Evolutionary conservation across 768 basidiomycete species (phyloP), one percentile per base, ranked within the genome.

Genomic region (Serendipita sp.): DNA sequence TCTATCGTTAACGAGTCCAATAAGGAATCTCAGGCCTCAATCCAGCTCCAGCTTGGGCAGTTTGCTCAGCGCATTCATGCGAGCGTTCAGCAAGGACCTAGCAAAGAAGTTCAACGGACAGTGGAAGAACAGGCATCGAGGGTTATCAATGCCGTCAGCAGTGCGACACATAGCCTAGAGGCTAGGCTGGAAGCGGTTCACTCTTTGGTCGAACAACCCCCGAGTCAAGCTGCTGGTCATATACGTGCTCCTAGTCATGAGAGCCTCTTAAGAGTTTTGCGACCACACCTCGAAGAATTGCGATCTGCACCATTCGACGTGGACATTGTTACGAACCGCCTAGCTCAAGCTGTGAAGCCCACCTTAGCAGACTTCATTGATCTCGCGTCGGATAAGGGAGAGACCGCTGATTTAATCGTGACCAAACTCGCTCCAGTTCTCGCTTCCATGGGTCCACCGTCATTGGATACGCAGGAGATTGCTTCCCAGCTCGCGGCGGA

Each of bases 291-390:
- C n/a, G 73, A 76, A 2, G 77, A 84, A 0, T 71, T 86, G 23
- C 84, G 81, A 32, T 76, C 80, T 32, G 88, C 88, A 63, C 77
- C 83, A 11, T 78, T 92, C 56, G 89, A 92, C 70, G 89, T 91
- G 69, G 87, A 90, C 41, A 78, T 80, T 68, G 76, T 92, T 65
- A 92, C 90, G 1, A 78, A 76, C 51, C 83, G 83, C 69, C 81
- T 92, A 15, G 80, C 86, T 28, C 87, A 92, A 72, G 87, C 90
- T 0, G 90, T 92, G 70, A 91, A 91, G 69, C 90, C 90, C 4
- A 86, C 91, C 68, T 90, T 92, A 30, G 83, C 88, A 1, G 89
- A 92, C 68, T 83, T 92, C 66, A 92, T 92, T 67, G 90, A 92
- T 71, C 80, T 92, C 58, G 85, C 90, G 32, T 89, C 88, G 0